Evolutionary conservation across 2,329 filamentous ascomycete species (phyloP), one percentile per base, ranked within the genome.

Genomic region (Stromatinia cepivora): DNA sequence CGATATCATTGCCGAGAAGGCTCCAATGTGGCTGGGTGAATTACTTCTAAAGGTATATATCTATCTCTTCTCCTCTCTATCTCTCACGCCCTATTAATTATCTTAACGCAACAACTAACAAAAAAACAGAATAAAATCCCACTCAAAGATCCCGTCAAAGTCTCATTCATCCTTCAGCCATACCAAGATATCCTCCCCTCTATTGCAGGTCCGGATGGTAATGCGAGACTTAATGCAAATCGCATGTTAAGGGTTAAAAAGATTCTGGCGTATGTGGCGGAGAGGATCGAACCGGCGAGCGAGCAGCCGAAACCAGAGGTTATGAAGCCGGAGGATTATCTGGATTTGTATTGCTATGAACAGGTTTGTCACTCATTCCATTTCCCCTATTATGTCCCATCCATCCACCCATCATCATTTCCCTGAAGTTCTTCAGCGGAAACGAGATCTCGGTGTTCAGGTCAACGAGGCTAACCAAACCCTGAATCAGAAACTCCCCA

Each of bases 181-280:
- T 93, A 87, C 81, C 85, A 92, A 75, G 90, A 92, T 73, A 81
- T 85, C 36, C 82, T 98, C 66, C 93, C 93, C 0, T 86, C 85
- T 67, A 90, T 97, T 63, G 87, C 90, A 45, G 87, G 88, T 34
- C 81, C 88, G 5, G 93, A 97, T 77, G 90, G 84, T 66, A 97
- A 94, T 79, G 94, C 94, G 73, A 90, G 95, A 34, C 85, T 99
- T 65, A 99, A 98, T 78, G 95, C 95, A 15, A 99, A 98, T 78
- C 88, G 94, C 68, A 98, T 99, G 95, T 84, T 99, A 64, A 88
- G 95, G 59, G 93, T 96, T 4, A 94, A 93, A 82, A 99, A 99
- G 83, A 95, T 99, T 31, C 82, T 98, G 70, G 88, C 89, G 0
- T 99, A 99, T 76, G 88, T 99, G 25, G 92, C 93, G 1, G 95